These are phyloP conservation scores for Lachnellula subtilissima DNA, from an alignment of 2,329 filamentous ascomycete species.

Conservation along the genomic window DNA sequence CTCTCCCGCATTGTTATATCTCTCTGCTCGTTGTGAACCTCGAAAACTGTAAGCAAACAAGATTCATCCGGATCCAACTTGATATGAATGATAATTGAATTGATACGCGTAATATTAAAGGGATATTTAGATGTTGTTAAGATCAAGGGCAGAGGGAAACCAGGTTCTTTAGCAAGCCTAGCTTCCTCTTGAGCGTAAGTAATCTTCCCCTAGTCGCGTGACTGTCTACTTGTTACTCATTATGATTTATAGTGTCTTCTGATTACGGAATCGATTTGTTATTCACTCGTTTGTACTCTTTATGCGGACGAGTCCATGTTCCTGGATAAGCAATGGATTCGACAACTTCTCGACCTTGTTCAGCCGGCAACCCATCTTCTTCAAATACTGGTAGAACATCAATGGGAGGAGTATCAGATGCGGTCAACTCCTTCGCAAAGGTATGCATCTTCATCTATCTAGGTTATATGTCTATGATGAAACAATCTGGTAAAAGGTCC, in stretches of 20 bases:
- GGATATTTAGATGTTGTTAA: background rate
- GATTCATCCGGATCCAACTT: background rate
- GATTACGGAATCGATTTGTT: too few species aligned
- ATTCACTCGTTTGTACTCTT: too few species aligned
- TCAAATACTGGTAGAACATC: background rate
- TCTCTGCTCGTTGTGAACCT: background rate
- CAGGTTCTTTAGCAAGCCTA: background rate
- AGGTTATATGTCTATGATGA: conserved; percentile 46
- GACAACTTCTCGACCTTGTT: background rate
- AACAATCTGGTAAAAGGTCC: conserved; percentile 59
- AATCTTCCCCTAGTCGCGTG: too few species aligned
- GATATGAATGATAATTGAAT: background rate
- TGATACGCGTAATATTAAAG: background rate
- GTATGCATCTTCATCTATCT: background rate
- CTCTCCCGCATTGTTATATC: background rate
- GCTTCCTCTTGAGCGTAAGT: background rate
- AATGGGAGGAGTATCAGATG: background rate
- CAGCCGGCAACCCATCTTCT: conserved; percentile 1
- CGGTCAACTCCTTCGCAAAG: background rate
- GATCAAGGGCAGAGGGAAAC: background rate
- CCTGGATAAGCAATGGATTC: conserved; percentile 1
- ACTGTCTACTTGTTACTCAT: too few species aligned
- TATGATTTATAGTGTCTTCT: too few species aligned
- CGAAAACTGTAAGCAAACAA: background rate
- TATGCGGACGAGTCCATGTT: background rate